Conservation (phyloP, 768 basidiomycete genomes). For the Clitopilus passeckerianus region DNA sequence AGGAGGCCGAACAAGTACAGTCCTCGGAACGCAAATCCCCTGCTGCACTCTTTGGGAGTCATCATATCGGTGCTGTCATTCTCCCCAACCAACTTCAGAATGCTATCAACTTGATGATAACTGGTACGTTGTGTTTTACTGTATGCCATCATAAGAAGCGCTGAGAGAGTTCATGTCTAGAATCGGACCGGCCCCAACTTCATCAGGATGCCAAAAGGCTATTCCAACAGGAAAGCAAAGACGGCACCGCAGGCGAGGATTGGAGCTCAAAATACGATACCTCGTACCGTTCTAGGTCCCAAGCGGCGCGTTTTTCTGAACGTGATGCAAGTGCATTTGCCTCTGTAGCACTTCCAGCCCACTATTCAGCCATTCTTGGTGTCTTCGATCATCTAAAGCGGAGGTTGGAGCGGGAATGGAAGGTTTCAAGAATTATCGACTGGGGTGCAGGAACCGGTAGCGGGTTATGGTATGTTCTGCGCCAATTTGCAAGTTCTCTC, state of each 20-base stretch:
- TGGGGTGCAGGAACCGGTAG: slow-evolving; percentile 85
- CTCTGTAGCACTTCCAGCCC: slow-evolving; percentile 78
- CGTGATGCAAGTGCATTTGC: slow-evolving; percentile 84
- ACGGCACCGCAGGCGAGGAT: slow-evolving; percentile 20
- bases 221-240: slow-evolving; percentile 31
- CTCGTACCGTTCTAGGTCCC: slow-evolving; percentile 55
- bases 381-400: slow-evolving; percentile 65
- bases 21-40: slow-evolving; percentile 58
- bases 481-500: slow-evolving; percentile 2
- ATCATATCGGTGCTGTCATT: slow-evolving; percentile 63
- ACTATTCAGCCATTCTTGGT: slow-evolving; percentile 77
- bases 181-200: slow-evolving; percentile 56
- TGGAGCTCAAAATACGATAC: slow-evolving; percentile 58
- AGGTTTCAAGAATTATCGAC: slow-evolving; percentile 61
- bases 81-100: slow-evolving; percentile 69
- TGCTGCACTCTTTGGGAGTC: slow-evolving; percentile 77
- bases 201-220: slow-evolving; percentile 72
- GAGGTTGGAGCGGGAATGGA: slow-evolving; percentile 61
- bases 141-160: not conserved
- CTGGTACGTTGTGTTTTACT: slow-evolving; percentile 35
- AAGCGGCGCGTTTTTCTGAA: slow-evolving; percentile 52
- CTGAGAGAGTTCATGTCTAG: slow-evolving; percentile 27
- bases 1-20: slow-evolving; percentile 18
- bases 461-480: slow-evolving; percentile 64
- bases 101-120: slow-evolving; percentile 63